Evolutionary conservation across 306 rosid genomes (phyloP), one percentile per base, ranked within the genome.

Genomic region (Mimosa pudica): DNA sequence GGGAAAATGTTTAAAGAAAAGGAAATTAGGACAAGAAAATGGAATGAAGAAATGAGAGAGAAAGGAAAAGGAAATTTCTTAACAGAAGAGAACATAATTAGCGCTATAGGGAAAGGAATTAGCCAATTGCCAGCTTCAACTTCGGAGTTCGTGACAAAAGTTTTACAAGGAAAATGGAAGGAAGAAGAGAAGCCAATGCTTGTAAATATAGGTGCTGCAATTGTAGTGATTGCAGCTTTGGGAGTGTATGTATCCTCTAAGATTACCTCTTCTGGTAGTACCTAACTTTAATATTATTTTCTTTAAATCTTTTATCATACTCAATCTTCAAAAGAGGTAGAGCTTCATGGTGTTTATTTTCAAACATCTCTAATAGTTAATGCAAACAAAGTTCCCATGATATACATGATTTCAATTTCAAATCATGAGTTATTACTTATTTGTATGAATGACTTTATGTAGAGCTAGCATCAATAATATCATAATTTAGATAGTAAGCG

Each of bases 201-300:
- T 44, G 78, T 82, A 71, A 90, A 90, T 70, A 60, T 90, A 74
- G 90, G 91, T 42, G 91, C 84, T 62, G 91, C 91, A 63, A 52
- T 86, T 79, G 79, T 91, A 16, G 89, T 89, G 24, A 77, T 91
- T 72, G 79, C 81, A 52, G 93, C 87, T 41, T 32, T 91, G 2
- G 96, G 91, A 73, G 87, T 87, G 69, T 87, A 83, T 70, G 74
- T 79, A 14, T 73, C 92, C 14, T 84, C 84, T 51, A 81, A 33
- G 47, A 72, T 84, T 47, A 42, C 70, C 73, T 89, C 86, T 77
- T 79, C 88, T 73, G 70, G 38, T 9, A 77, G 57, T 82, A 1
- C 30, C 18, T 51, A 87, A 82, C 79, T 76, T 70, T 10, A 11
- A 18, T 0, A 44, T 67, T 80, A 12, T 64, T 3, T n/a, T 55